Evolutionary conservation across 164 flowering plant genomes (phyloP).

Genomic region (grape (Vitis vinifera)): DNA sequence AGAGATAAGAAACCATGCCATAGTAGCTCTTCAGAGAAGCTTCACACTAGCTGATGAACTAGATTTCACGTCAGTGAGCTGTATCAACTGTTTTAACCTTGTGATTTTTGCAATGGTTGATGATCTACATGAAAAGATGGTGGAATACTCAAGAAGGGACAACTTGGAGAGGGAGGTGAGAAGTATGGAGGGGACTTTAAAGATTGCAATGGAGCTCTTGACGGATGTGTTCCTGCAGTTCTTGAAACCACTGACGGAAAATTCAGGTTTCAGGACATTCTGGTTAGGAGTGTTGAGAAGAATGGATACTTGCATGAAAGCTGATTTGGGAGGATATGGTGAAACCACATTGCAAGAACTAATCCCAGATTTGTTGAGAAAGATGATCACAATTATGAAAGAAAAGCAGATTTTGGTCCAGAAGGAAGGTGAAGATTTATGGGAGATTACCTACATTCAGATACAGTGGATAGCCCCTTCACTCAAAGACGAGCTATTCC

Average conservation of each 20-base stretch:
- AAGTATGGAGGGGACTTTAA: constrained; percentile 81
- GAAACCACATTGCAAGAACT: constrained; percentile 44
- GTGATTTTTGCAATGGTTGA: constrained; percentile 90
- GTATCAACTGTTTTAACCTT: constrained; percentile 56
- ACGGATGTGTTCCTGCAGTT: constrained; percentile 63
- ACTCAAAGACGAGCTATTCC: constrained; percentile 77
- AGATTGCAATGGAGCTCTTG: constrained; percentile 70
- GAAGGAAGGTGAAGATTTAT: constrained; percentile 68
- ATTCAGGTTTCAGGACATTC: constrained; percentile 62
- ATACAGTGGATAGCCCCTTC: constrained; percentile 97
- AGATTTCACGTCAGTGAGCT: constrained; percentile 47
- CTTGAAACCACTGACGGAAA: constrained; percentile 51
- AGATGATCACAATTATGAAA: constrained; percentile 65
- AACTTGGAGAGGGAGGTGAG: constrained; percentile 68
- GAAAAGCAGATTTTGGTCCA: constrained; percentile 60
- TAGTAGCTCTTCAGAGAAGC: constrained; percentile 49
- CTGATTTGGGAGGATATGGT: constrained; percentile 64
- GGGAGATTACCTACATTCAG: constrained; percentile 86
- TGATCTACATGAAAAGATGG: constrained; percentile 84
- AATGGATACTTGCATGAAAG: constrained; percentile 95
- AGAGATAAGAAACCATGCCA: constrained; percentile 80
- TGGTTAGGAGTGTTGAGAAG: constrained; percentile 88
- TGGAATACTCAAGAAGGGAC: constrained; percentile 77
- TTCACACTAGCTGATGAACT: constrained; percentile 64
- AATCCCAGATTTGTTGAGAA: constrained; percentile 64